Base-by-base conservation (phyloP, 2,329 filamentous ascomycete genomes). In the Pseudogymnoascus sp. region DNA sequence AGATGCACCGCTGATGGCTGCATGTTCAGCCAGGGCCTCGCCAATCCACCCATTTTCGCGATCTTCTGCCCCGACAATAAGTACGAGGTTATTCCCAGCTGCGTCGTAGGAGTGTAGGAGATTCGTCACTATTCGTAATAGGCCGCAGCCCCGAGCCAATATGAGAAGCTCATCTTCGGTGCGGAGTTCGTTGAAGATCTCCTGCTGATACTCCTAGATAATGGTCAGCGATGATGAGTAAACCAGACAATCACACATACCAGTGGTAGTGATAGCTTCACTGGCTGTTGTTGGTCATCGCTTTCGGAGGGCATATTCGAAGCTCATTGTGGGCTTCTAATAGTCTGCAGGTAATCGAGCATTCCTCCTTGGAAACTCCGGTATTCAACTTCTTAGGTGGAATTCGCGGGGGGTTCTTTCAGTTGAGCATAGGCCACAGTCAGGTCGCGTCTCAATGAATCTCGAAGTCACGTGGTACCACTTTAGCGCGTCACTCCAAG, bases 21-120 rank as follows among this genome's bases (percentile, higher is more conserved):
- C 93, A 78, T 97, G 93, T 77, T 99, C 95, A 23, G 95, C 95
- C 73, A 99, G 80, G 31, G 92, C 91, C 78, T 97, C 95, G 69
- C 95, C 95, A 65, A 99, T 92, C 93, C 93, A 97, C 63, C 88
- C 87, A 84, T 97, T 97, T 73, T 99, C 95, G 65, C 90, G 86
- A 35, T 97, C 92, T 65, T 95, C 90, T 36, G 95, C 93, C 9
- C 92, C 93, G 44, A 97, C 86, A 19, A 99, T 78, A 50, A 99
- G 80, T 60, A 99, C 87, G 63, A 99, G 80, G 72, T 96, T 97
- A 77, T 95, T 96, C 13, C 95, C 95, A 3, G 91, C 91, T 1
- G 92, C 93, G 82, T 99, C 95, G 77, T 97, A 97, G 19, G 93
- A 93, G 76, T 99, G 95, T 28, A 99, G 85, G 40, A 99, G 84